Base-by-base conservation (phyloP, 768 basidiomycete genomes). In the Serendipita sp. region DNA sequence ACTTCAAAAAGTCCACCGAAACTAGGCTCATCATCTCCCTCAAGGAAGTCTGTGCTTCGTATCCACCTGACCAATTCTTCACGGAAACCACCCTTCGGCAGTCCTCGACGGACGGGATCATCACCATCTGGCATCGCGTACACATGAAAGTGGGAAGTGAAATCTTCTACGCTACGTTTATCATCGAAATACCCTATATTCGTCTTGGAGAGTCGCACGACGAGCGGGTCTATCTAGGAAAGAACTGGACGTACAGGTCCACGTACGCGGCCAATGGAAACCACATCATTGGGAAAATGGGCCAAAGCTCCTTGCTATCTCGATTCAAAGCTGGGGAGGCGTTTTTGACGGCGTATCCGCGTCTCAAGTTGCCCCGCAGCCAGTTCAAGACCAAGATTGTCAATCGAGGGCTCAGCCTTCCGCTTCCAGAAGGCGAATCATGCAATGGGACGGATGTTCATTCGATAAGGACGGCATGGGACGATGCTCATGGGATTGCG, bases 81-180 rank as follows among this genome's bases (percentile, higher is more conserved):
- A 33, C 53, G 17, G 53, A 58, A 24, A 33, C 53, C 3, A n/a
- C 3, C 17, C 11, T 58, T 33, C 53, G 53, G 24, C 11, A 3
- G 7, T 28, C 31, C 5, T 58, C 53, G 4, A 48, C 45, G 20
- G 53, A 58, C 24, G n/a, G 22, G 9, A 22, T 24, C 1, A 24
- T 58, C 22, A 58, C 53, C 3, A 58, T 58, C 17, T 58, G 53
- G 53, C 53, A 58, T 28, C 53, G 53, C 53, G 53, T 58, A n/a
- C 53, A 58, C 30, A 24, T 58, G 22, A 58, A 58, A 31, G 30
- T 31, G 31, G 17, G 31, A 9, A 24, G n/a, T 7, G 24, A 58
- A 14, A 24, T 58, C 53, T 58, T 24, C 53, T 58, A 58, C 31
- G 53, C 53, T 3, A 26, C 17, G 9, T 58, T 24, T 31, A 33